Evolutionary conservation across 345 rosid species (phyloP), one percentile per base, ranked within the genome.

Genomic region (Camelina neglecta): DNA sequence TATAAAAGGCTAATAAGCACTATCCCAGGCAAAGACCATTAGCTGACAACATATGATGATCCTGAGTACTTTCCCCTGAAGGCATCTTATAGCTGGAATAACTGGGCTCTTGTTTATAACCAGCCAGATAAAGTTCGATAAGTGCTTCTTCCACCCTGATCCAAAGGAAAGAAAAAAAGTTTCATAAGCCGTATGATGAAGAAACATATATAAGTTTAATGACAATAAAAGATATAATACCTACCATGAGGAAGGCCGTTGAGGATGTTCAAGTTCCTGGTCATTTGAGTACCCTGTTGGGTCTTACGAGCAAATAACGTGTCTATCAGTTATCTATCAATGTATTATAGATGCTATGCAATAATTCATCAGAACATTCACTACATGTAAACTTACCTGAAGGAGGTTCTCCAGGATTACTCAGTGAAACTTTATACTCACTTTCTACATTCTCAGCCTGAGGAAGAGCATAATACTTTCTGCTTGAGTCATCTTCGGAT

Each of bases 121-220:
- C 93, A 77, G 94, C 83, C 60, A 91, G 78, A 82, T 85, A 93
- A 75, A 86, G 84, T 61, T 91, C 88, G 31, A 88, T 93, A 49
- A 93, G 93, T 35, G 93, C 80, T 61, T 93, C 98, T 80, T 93
- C 98, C 77, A 93, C 79, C 98, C 98, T 90, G 78, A 65, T 65
- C 20, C 71, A 77, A 55, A 21, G 53, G 12, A 69, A 65, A 76
- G 1, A n/a, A n/a, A n/a, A n/a, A n/a, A n/a, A n/a, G n/a, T n/a
- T n/a, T 72, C 20, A 73, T 29, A 41, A 79, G 71, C 67, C 59
- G 75, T 44, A 67, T 54, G 75, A 55, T 45, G 9, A 70, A 60
- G 66, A 49, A 18, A 38, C 65, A 58, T 51, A 53, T 26, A 38
- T 7, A 29, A 13, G 26, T 10, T 7, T 31, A n/a, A n/a, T n/a